phyloP scores from a whole-genome alignment of 495 filamentous ascomycete genomes.

The Corynascus novoguineensis region DNA sequence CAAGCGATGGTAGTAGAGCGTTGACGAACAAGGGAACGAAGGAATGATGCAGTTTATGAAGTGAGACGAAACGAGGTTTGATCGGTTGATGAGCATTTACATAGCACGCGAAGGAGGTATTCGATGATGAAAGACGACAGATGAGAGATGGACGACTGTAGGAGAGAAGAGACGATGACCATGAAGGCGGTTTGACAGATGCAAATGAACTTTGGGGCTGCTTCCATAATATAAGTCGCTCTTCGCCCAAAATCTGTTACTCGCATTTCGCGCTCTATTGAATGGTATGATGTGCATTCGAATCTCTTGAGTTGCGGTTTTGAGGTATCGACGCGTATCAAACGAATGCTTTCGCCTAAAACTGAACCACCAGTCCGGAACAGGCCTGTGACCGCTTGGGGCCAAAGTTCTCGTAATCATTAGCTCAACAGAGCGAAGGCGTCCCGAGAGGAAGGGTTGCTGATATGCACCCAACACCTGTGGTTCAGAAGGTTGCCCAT shows the following conservation, averaged over 20 bases:
- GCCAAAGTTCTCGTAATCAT: slow-evolving; percentile 3
- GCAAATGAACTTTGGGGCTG: not conserved
- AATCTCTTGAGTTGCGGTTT: not conserved
- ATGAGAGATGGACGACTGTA: too few species aligned
- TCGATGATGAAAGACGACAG: not conserved
- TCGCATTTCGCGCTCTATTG: not conserved
- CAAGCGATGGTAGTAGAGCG: not conserved
- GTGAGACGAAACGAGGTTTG: not conserved
- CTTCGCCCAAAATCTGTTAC: too few species aligned
- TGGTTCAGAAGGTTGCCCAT: slow-evolving; percentile 40
- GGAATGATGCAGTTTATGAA: slow-evolving; percentile 1
- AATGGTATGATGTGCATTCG: not conserved
- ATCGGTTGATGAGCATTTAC: not conserved
- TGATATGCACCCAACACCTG: slow-evolving; percentile 24
- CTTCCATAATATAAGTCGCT: not conserved
- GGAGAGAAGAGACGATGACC: not conserved
- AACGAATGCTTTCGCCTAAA: not conserved
- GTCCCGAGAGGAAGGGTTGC: slow-evolving; percentile 7
- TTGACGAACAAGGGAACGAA: slow-evolving; percentile 3
- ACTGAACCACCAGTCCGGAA: slow-evolving; percentile 15
- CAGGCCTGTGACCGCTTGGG: not conserved
- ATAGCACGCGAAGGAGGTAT: not conserved
- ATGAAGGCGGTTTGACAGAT: too few species aligned
- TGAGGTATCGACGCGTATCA: slow-evolving; percentile 3
- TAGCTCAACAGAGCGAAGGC: slow-evolving; percentile 5